Percentiles rank a stretch among this genome's conserved stretches.
Evolutionary conservation across 768 basidiomycete species (phyloP).

Genomic region (Termitomyces eurrhizus): DNA sequence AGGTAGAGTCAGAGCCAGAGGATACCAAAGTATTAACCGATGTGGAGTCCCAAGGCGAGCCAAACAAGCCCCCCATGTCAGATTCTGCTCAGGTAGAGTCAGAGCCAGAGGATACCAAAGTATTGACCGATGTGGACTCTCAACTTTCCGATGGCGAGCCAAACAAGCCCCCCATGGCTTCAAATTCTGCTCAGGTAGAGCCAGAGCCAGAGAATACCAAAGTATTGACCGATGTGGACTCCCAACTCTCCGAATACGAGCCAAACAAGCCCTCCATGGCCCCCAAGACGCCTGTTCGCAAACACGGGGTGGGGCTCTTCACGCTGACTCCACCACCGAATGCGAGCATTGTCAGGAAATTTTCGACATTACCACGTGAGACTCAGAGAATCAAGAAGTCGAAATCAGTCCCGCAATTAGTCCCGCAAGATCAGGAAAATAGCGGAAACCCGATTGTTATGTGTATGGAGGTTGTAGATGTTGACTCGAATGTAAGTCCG

Average conservation of each 20-base stretch:
- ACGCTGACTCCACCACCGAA: constrained; percentile 8
- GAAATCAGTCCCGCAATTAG: background rate
- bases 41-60: background rate
- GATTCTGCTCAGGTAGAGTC: background rate
- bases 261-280: background rate
- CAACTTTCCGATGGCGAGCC: background rate
- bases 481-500: background rate
- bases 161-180: background rate
- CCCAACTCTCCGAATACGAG: background rate
- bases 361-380: background rate
- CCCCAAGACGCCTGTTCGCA: constrained; percentile 2
- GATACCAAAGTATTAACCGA: background rate
- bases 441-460: background rate
- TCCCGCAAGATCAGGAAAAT: background rate
- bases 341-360: background rate
- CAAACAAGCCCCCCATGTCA: background rate
- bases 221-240: background rate
- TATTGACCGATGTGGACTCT: background rate
- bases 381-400: background rate
- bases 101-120: too few species aligned
- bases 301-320: constrained; percentile 8
- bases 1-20: background rate
- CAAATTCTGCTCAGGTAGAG: background rate
- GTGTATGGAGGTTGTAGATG: background rate
- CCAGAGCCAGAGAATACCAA: too few species aligned